Base-by-base conservation (phyloP, 352 stramenopile genomes). In the Phytophthora rubi region DNA sequence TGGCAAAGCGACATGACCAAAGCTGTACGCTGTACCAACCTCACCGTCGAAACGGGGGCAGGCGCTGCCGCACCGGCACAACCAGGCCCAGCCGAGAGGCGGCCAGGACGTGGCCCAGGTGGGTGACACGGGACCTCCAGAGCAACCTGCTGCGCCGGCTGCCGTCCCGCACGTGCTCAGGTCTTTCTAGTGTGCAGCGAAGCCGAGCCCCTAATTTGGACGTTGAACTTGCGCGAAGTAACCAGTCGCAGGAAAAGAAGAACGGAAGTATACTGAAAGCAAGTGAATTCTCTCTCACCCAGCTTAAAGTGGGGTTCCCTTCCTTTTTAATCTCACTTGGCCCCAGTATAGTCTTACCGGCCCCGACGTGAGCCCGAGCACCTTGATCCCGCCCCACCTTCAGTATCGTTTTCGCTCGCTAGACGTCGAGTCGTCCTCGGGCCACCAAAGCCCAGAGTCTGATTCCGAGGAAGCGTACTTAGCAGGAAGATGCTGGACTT, bases 401-500 rank as follows among this genome's bases (percentile, higher is more conserved):
- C 45, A 23, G 18, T 23, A 52, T 28, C 45, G n/a, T 47, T 47
- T 47, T 47, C 39, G 39, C 39, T 18, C 39, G 13, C 39, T 47
- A 5, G 10, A 5, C 15, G 39, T 7, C 39, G 39, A 47, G 13
- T 6, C 13, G 39, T 47, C 39, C 45, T 28, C n/a, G 45, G 45
- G 23, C 23, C 23, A 26, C 23, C 23, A 26, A 1, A 1, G 23
- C 23, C 45, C 59, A 63, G 35, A 56, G 44, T 65, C 66, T 73
- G 66, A 73, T 73, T 69, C 0, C 23, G 23, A 26, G 23, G 23
- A 26, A 26, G 21, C 54, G 62, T 51, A 74, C 54, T 70, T 65
- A 65, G 33, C 37, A 28, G 39, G 37, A 28, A 23, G 15, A 80
- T 80, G 73, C 52, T 80, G 26, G 73, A 80, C 56, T 57, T 80